Base-by-base conservation (phyloP, 805 yeast species). In the Candida yuanshanica region DNA sequence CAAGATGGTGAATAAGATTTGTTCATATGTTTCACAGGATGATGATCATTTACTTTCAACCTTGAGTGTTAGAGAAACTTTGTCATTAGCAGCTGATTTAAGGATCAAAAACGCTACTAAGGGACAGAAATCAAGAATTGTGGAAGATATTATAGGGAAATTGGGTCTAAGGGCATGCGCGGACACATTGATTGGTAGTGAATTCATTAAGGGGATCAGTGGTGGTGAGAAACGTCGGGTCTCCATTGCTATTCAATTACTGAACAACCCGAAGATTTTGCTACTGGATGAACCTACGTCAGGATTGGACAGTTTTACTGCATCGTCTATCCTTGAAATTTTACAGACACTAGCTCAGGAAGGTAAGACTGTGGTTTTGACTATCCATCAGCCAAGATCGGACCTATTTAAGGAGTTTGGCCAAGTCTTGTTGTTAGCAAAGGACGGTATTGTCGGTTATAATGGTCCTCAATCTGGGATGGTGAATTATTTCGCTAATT, bases 281-380 rank as follows among this genome's bases (percentile, higher is more conserved):
- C 70, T 88, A 37, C 63, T 88, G 18, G 96, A 88, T 59, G 96
- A 88, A 56, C 95, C 96, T 1, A 88, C 96, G 0, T 84, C 95
- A 4, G 96, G 96, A 0, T 67, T 88, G 20, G 96, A 88, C 57
- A 75, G 90, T 20, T 77, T 84, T 44, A 86, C 95, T 0, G 85
- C 95, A 0, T 71, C 77, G 0, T 74, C 88, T 1, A 83, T 88
- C 20, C 56, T 88, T 31, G 70, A 71, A 38, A 77, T 87, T 29
- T 64, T 88, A 35, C 69, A 76, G 37, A 63, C 65, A 4, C 60
- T 88, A 29, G 78, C 89, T 1, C 52, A 63, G n/a, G 74, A 72
- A 23, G 81, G 83, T 2, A 77, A 80, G 8, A 85, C 95, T 0
- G 69, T 89, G 7, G 74, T 88, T 25, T 62, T 82, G 40, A 86